Base-by-base conservation (phyloP, 1,284 basidiomycete species). In the Sporisorium scitamineum region DNA sequence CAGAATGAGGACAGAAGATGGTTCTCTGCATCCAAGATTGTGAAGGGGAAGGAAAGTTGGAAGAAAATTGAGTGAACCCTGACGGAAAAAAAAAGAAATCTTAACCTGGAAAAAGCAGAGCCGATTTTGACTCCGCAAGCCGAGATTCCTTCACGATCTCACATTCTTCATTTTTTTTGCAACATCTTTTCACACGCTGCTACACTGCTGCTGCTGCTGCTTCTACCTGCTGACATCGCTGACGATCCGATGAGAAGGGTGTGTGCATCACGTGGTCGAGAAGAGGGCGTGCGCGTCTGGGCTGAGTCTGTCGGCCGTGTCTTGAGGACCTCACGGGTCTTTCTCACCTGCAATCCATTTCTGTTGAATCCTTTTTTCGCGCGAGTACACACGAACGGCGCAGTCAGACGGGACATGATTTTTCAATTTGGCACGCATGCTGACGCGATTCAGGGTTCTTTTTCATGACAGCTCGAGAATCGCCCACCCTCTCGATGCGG, bases 391-490 rank as follows among this genome's bases (percentile, higher is more conserved):
- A n/a, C n/a, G n/a, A n/a, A n/a, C n/a, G n/a, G n/a, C n/a, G n/a
- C n/a, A n/a, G n/a, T n/a, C n/a, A n/a, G n/a, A n/a, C n/a, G n/a
- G n/a, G n/a, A n/a, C 16, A 29, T 41, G 3, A 29, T 29, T 41
- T 54, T 11, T n/a, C 37, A n/a, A 39, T 32, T 11, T 26, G 26
- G 14, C 32, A 41, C 27, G 42, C 29, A 13, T 18, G 55, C 55
- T 57, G 55, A 57, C 55, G 55, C 44, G 55, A 48, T 47, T 56
- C 54, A 45, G 42, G 42, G 31, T 45, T 56, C 54, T 31, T 10
- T 16, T 9, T 20, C 48, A 50, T 50, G 48, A 31, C 48, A 31
- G 48, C 48, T 32, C n/a, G 20, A 14, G 37, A 37, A 11, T 37
- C 34, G 34, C 13, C 13, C 34, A 14, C 34, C 14, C 13, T 26